Percentiles rank a stretch among this genome's conserved stretches.
These are phyloP conservation scores for Yarrowia yakushimensis DNA, from an alignment of 805 yeast species.

Conservation along the genomic window DNA sequence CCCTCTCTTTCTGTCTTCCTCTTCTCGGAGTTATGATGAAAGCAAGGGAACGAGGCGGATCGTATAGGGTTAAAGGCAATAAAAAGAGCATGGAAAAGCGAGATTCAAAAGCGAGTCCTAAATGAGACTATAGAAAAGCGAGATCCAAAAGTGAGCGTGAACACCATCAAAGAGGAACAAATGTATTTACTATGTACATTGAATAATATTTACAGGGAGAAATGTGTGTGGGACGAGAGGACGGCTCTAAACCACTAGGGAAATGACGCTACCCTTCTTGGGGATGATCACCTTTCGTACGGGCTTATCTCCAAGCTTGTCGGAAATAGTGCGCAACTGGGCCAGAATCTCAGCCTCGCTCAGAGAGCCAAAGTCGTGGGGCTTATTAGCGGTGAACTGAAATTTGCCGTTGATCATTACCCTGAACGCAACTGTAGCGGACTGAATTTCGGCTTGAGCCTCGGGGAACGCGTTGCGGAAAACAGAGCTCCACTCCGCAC, in stretches of 20 bases:
- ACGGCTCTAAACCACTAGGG: constrained; percentile 2
- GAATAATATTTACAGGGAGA: not conserved
- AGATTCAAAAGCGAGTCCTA: not conserved
- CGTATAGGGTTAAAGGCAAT: not conserved
- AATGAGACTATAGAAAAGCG: too few species aligned
- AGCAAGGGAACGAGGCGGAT: constrained; percentile 1
- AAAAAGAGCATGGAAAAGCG: not conserved
- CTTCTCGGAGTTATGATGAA: constrained; percentile 5
- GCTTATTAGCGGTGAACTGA: constrained; percentile 41
- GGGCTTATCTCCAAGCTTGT: constrained; percentile 6
- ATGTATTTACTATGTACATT: not conserved
- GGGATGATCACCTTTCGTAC: constrained; percentile 12
- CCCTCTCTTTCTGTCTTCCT: not conserved
- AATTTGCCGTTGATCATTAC: constrained; percentile 74
- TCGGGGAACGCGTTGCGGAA: constrained; percentile 66
- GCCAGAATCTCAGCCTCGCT: constrained; percentile 11
- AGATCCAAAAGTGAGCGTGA: too few species aligned
- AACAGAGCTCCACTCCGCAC: constrained; percentile 47
- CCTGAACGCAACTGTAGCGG: constrained; percentile 45
- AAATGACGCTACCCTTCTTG: constrained; percentile 8
- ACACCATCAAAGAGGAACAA: too few species aligned
- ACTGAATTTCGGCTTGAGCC: constrained; percentile 39
- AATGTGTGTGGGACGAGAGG: not conserved
- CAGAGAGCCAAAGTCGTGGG: constrained; percentile 7
- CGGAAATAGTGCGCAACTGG: not conserved